Percentiles rank a stretch among this genome's conserved stretches.
phyloP scores from a whole-genome alignment of 2,329 filamentous ascomycete genomes.

The Septoria petroselini region DNA sequence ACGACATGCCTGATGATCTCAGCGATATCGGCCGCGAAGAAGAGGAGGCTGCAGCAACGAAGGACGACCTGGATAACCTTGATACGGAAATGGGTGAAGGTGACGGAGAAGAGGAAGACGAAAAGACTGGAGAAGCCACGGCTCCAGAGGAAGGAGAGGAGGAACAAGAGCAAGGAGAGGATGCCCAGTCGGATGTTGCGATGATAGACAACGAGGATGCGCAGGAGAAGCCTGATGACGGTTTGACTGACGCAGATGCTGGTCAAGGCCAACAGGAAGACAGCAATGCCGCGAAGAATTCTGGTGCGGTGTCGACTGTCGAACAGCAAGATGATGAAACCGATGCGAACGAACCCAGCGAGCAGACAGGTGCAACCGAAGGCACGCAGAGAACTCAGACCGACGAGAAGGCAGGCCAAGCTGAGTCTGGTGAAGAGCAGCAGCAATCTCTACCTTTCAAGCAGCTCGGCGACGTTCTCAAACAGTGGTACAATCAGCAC shows the following conservation, averaged over 20 bases:
- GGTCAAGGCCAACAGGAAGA: conserved; percentile 42
- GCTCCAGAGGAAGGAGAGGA: conserved; percentile 39
- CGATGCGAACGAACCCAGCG: conserved; percentile 25
- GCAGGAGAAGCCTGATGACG: conserved; percentile 47
- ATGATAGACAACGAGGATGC: conserved; percentile 36
- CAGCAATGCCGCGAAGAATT: conserved; percentile 38
- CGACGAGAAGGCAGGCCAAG: conserved; percentile 22
- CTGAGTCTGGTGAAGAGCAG: conserved; percentile 18
- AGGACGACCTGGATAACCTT: conserved; percentile 21
- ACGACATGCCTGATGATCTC: conserved; percentile 28
- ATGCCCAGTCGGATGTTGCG: conserved; percentile 44
- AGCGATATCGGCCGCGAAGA: conserved; percentile 20
- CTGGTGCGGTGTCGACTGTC: conserved; percentile 41
- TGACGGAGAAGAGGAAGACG: conserved; percentile 23
- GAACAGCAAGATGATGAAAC: conserved; percentile 35
- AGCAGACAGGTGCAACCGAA: conserved; percentile 28
- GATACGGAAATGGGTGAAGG: conserved; percentile 29
- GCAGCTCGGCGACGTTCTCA: conserved; percentile 87
- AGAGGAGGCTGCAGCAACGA: conserved; percentile 20
- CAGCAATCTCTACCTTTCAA: conserved; percentile 70
- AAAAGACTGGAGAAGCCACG: conserved; percentile 25
- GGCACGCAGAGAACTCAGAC: conserved; percentile 22
- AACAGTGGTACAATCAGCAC: conserved; percentile 88
- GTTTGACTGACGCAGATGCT: conserved; percentile 46
- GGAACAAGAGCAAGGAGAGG: conserved; percentile 39